Evolutionary conservation across 1,284 basidiomycete species (phyloP).

Genomic region (Leccinum cinnamomeum): DNA sequence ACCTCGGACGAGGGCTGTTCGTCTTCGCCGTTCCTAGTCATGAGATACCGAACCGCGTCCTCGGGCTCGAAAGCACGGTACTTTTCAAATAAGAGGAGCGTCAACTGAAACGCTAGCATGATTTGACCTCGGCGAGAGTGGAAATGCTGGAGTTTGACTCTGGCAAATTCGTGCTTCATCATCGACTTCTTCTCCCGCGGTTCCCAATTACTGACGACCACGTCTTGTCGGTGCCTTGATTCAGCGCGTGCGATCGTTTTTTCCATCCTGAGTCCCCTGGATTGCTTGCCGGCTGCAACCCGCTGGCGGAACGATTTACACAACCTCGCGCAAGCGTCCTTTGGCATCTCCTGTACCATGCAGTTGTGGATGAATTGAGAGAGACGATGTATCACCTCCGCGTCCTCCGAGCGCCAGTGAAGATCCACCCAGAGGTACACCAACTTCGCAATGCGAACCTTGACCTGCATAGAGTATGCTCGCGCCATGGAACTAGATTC

Average conservation of each 20-base stretch:
- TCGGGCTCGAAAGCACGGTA: slow-evolving; percentile 43
- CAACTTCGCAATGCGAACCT: slow-evolving; percentile 64
- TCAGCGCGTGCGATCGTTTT: slow-evolving; percentile 31
- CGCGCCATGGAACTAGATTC: slow-evolving; percentile 40
- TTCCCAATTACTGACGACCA: slow-evolving; percentile 28
- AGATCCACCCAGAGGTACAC: slow-evolving; percentile 75
- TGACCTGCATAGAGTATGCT: slow-evolving; percentile 52
- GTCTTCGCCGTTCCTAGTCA: slow-evolving; percentile 27
- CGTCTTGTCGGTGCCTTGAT: slow-evolving; percentile 23
- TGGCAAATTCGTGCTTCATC: slow-evolving; percentile 28
- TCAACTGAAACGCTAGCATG: slow-evolving; percentile 46
- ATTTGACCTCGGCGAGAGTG: slow-evolving; percentile 37
- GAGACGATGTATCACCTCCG: slow-evolving; percentile 38
- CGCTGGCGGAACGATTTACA: slow-evolving; percentile 28
- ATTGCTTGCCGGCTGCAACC: slow-evolving; percentile 22
- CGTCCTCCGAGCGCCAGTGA: slow-evolving; percentile 67
- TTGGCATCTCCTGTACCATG: slow-evolving; percentile 34
- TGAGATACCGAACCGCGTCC: slow-evolving; percentile 42
- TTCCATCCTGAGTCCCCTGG: slow-evolving; percentile 26
- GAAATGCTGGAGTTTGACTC: slow-evolving; percentile 34
- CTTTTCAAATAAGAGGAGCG: slow-evolving; percentile 37
- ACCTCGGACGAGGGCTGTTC: slow-evolving; percentile 26
- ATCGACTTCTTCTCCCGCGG: slow-evolving; percentile 32
- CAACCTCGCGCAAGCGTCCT: slow-evolving; percentile 25
- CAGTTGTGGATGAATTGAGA: slow-evolving; percentile 36